Percentiles rank a stretch among this genome's conserved stretches.
phyloP scores from a whole-genome alignment of 2,329 filamentous ascomycete genomes.

The Meredithiella fracta region DNA sequence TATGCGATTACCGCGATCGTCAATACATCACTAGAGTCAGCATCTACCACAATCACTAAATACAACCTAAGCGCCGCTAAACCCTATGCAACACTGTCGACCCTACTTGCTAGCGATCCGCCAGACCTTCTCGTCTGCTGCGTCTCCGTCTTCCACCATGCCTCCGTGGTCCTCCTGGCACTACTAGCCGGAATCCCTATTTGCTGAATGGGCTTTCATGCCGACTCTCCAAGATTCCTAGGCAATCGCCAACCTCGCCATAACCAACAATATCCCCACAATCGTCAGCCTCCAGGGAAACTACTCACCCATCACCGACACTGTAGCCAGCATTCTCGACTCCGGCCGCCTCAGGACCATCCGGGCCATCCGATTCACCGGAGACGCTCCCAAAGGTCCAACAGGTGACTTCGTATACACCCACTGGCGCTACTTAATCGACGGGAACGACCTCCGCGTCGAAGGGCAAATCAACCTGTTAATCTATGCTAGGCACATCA shows the following conservation, averaged over 20 bases:
- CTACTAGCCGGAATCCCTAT: conserved; percentile 37
- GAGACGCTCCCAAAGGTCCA: not conserved
- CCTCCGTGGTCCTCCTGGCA: conserved; percentile 28
- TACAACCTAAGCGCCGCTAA: conserved; percentile 27
- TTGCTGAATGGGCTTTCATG: conserved; percentile 42
- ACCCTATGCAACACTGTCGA: conserved; percentile 34
- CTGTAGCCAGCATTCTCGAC: not conserved
- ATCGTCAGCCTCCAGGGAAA: conserved; percentile 37
- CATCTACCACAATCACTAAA: conserved; percentile 26
- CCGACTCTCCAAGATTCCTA: conserved; percentile 25
- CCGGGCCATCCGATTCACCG: not conserved
- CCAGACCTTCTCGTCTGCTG: conserved; percentile 39
- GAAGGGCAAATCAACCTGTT: not conserved
- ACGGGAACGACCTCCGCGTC: not conserved
- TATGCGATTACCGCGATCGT: conserved; percentile 36
- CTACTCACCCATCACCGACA: conserved; percentile 22
- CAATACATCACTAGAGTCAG: conserved; percentile 32
- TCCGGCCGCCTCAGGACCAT: not conserved
- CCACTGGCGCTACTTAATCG: not conserved
- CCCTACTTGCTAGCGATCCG: conserved; percentile 28
- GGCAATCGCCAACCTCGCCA: conserved; percentile 25
- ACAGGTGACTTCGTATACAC: not conserved
- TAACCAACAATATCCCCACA: conserved; percentile 22
- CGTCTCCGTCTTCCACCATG: conserved; percentile 38
- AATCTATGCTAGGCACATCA: not conserved